phyloP scores from a whole-genome alignment of 2,329 filamentous ascomycete genomes.

The Scortechinia acanthostroma region DNA sequence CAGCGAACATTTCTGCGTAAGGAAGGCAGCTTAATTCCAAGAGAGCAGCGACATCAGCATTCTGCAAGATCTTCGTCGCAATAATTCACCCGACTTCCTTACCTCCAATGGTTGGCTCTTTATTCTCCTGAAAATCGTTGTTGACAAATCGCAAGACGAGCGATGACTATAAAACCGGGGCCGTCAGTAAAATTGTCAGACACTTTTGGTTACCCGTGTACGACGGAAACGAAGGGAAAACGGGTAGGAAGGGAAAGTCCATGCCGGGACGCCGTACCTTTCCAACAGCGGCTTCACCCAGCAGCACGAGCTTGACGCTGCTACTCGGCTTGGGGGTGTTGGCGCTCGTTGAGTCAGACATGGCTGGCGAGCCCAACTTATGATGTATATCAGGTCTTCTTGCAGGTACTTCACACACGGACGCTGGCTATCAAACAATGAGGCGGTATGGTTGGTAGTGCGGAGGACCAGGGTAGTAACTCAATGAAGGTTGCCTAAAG shows the following conservation, averaged over 20 bases:
- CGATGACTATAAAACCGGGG: conserved; percentile 76
- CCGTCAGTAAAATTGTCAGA: neutral
- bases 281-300: conserved; percentile 95
- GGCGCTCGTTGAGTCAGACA: neutral
- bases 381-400: no score
- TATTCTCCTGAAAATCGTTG: conserved; percentile 99
- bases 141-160: conserved; percentile 97
- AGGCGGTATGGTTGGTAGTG: no score
- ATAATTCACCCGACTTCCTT: no score
- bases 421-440: no score
- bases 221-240: neutral
- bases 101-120: conserved; percentile 98
- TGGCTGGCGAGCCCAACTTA: no score
- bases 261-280: conserved; percentile 71
- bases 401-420: no score
- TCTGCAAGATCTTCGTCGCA: no score
- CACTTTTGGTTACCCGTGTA: neutral
- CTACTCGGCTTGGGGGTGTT: conserved; percentile 86
- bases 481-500: no score
- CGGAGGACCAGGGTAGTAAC: no score
- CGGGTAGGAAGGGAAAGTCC: no score
- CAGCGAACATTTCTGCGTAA: conserved; percentile 97
- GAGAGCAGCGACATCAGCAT: no score
- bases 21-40: conserved; percentile 92
- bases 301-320: conserved; percentile 97